phyloP scores from a whole-genome alignment of 148 eudicot genomes.

The Silene latifolia region DNA sequence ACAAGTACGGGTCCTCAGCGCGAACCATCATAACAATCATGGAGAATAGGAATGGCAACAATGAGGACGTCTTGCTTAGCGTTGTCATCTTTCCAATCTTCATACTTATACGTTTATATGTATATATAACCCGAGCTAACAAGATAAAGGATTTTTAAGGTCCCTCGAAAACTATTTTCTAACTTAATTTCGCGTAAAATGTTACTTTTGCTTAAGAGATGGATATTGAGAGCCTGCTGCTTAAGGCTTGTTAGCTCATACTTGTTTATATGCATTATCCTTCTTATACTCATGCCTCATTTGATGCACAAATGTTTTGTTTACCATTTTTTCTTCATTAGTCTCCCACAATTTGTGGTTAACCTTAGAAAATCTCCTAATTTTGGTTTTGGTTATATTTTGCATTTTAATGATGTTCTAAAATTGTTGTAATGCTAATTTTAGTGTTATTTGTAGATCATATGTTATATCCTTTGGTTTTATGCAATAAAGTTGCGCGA shows the following conservation, averaged over 20 bases:
- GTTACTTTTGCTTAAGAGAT: neutral
- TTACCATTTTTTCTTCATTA: conserved; percentile 3
- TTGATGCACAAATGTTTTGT: conserved; percentile 4
- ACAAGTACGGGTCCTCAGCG: conserved; percentile 63
- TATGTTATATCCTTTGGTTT: conserved; percentile 1
- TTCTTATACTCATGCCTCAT: conserved; percentile 19
- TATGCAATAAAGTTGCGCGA: neutral
- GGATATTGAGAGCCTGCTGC: conserved; percentile 17
- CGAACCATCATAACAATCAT: conserved; percentile 31
- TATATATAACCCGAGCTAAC: conserved; percentile 20
- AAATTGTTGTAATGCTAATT: conserved; percentile 10
- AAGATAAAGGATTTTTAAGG: conserved; percentile 19
- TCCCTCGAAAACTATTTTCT: neutral
- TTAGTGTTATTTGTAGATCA: conserved; percentile 4
- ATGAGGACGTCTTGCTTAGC: conserved; percentile 5
- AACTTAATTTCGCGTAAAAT: neutral
- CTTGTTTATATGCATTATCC: neutral
- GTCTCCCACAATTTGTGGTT: conserved; percentile 26
- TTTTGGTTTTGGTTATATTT: conserved; percentile 21
- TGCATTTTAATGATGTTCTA: neutral
- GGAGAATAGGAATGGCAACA: conserved; percentile 30
- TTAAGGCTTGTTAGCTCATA: conserved; percentile 31
- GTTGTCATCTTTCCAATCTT: conserved; percentile 22
- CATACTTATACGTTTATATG: neutral
- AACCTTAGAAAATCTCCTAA: conserved; percentile 28